Conservation (phyloP, 371 early-diverging fungal genomes). For the Nematocida major region DNA sequence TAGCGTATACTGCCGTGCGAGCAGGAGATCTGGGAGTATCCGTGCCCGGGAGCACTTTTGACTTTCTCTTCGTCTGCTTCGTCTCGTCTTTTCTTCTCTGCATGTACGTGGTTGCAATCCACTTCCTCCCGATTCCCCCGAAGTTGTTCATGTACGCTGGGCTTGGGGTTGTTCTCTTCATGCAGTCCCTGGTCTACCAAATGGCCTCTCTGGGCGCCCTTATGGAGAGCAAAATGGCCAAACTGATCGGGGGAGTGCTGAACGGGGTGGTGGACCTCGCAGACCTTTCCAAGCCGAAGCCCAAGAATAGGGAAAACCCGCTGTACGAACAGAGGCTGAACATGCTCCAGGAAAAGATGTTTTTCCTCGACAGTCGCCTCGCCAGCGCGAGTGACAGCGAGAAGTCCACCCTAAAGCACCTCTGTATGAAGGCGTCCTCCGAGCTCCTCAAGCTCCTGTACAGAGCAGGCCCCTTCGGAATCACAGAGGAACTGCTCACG, state of each 20-base stretch:
- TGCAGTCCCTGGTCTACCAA: background rate
- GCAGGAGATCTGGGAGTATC: background rate
- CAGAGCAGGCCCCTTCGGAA: background rate
- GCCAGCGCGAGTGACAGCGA: background rate
- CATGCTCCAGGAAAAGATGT: background rate
- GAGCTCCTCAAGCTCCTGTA: background rate
- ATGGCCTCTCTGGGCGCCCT: background rate
- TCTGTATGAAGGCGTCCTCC: background rate
- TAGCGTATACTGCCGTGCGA: background rate
- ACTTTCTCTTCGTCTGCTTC: background rate
- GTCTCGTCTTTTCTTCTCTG: background rate
- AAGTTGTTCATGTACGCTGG: background rate
- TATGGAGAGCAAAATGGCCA: background rate
- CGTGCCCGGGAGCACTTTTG: background rate
- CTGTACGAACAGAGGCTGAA: background rate
- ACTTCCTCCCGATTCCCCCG: background rate
- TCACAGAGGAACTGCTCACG: background rate
- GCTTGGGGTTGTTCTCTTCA: background rate
- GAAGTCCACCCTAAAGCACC: background rate
- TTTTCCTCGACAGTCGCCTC: background rate
- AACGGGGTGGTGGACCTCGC: background rate
- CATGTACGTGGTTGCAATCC: background rate
- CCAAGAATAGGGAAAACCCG: background rate
- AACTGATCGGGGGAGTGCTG: background rate
- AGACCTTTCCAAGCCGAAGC: background rate